Percentiles rank a stretch among this genome's conserved stretches.
Conservation (phyloP, 768 basidiomycete genomes). For the Thelephora aurantiotincta region DNA sequence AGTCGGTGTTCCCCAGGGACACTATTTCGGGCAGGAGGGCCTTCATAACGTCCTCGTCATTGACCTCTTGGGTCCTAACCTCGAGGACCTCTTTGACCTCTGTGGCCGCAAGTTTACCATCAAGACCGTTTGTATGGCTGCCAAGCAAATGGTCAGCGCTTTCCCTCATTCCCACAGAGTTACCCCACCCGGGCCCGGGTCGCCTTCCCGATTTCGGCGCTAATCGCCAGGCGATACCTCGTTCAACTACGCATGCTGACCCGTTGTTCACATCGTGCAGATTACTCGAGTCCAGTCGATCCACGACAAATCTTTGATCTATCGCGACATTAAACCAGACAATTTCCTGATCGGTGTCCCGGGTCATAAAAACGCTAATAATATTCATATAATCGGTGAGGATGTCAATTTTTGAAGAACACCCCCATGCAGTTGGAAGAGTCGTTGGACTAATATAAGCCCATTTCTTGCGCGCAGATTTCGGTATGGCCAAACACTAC, state of each 20-base stretch:
- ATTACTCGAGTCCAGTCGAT: conserved; percentile 93
- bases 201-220: background rate
- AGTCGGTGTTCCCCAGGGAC: conserved; percentile 97
- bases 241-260: background rate
- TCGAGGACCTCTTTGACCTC: conserved; percentile 98
- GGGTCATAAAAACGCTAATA: conserved; percentile 79
- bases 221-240: background rate
- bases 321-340: conserved; percentile 98
- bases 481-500: conserved; percentile 99
- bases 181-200: background rate
- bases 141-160: conserved; percentile 96
- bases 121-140: conserved; percentile 98
- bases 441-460: conserved; percentile 5
- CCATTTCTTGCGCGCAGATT: conserved; percentile 39
- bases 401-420: background rate
- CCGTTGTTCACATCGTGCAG: conserved; percentile 24
- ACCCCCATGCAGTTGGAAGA: background rate
- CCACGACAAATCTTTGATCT: conserved; percentile 97
- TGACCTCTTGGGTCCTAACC: conserved; percentile 91
- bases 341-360: conserved; percentile 97
- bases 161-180: background rate
- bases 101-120: conserved; percentile 95
- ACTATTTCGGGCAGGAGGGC: conserved; percentile 98
- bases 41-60: conserved; percentile 93
- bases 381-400: conserved; percentile 77